A percentile compares a stretch with the other conserved stretches of the same genome.
These are phyloP conservation scores for Phytopythium aichiense DNA, from an alignment of 352 stramenopile genomes.

Conservation along the genomic window DNA sequence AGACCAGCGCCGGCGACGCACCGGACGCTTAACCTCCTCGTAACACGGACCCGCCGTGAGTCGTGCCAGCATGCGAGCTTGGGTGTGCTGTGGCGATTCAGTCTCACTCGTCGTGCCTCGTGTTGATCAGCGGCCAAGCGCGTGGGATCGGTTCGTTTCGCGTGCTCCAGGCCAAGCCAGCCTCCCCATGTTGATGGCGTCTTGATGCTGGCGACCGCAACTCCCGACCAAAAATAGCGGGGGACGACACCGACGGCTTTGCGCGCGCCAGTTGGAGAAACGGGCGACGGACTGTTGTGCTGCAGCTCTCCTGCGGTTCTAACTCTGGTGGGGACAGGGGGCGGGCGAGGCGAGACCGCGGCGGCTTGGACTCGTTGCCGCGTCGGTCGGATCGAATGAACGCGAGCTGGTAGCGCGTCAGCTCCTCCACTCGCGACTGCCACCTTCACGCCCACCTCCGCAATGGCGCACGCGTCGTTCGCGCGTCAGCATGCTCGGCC, in stretches of 20 bases:
- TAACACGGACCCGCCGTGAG: not conserved
- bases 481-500: not conserved
- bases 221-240: too few relatives aligned
- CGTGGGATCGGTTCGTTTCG: too few relatives aligned
- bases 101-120: constrained; percentile 1
- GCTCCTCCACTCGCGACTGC: not conserved
- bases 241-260: too few relatives aligned
- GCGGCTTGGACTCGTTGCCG: too few relatives aligned
- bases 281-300: too few relatives aligned
- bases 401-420: not conserved
- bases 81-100: not conserved
- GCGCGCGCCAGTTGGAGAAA: too few relatives aligned
- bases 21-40: not conserved
- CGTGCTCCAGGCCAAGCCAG: not conserved
- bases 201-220: too few relatives aligned
- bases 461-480: not conserved
- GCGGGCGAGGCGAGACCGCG: too few relatives aligned
- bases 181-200: too few relatives aligned
- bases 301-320: too few relatives aligned
- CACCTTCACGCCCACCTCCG: not conserved
- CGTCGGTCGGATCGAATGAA: not conserved
- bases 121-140: not conserved
- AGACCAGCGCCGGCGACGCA: not conserved
- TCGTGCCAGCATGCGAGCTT: not conserved
- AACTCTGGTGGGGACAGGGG: too few relatives aligned